phyloP scores from a whole-genome alignment of 306 rosid genomes.

The Trifolium fragiferum region DNA sequence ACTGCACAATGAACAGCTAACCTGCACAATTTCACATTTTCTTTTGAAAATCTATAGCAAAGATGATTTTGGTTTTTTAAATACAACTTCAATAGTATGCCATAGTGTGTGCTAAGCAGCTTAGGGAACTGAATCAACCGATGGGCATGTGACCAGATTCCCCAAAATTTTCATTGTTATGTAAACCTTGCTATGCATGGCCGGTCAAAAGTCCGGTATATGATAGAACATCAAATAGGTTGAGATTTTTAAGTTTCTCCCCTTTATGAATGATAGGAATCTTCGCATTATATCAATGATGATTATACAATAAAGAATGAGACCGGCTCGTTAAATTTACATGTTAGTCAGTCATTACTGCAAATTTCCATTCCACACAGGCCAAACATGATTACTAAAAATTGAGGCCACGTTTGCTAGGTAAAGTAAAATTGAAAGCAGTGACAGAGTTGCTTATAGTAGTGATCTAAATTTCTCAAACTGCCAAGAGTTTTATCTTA shows the following conservation, averaged over 20 bases:
- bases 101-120: constrained; percentile 4
- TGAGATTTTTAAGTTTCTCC: background rate
- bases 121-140: background rate
- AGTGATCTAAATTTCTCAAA: background rate
- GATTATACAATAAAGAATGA: constrained; percentile 7
- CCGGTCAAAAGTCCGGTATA: too few relatives aligned
- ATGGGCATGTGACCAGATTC: constrained; percentile 14
- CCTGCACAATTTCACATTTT: constrained; percentile 54
- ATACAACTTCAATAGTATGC: constrained; percentile 28
- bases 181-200: too few relatives aligned
- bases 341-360: background rate
- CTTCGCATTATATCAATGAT: constrained; percentile 5
- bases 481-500: background rate
- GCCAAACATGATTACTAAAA: background rate
- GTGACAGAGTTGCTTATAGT: too few relatives aligned
- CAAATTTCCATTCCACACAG: background rate
- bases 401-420: too few relatives aligned
- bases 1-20: constrained; percentile 80
- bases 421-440: too few relatives aligned
- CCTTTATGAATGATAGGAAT: background rate
- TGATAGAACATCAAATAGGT: background rate
- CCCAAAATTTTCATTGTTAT: background rate
- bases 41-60: constrained; percentile 11
- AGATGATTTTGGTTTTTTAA: background rate
- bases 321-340: background rate